Evolutionary conservation across 2,329 filamentous ascomycete species (phyloP).

Genomic region (Cytospora chrysosperma): DNA sequence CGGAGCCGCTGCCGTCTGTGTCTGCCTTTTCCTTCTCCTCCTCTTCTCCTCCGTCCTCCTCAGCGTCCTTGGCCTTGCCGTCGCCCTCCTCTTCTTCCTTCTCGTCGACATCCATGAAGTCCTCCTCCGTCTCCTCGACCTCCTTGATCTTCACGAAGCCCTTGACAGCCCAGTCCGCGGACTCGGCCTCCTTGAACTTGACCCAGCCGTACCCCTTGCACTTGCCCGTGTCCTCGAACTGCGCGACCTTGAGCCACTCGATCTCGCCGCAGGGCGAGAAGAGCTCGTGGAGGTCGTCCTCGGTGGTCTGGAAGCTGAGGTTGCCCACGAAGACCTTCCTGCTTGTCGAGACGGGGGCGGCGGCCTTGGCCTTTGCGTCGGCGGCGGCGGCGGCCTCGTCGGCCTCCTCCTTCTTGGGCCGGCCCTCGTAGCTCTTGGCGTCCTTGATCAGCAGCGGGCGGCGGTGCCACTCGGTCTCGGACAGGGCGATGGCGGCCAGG

Average conservation of each 20-base stretch:
- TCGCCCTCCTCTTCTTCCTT: constrained; percentile 42
- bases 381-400: constrained; percentile 27
- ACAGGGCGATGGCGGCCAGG: constrained; percentile 76
- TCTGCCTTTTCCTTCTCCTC: constrained; percentile 31
- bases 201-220: constrained; percentile 98
- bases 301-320: constrained; percentile 75
- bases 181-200: constrained; percentile 76
- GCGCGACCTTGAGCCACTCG: constrained; percentile 81
- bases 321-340: constrained; percentile 92
- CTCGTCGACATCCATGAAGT: constrained; percentile 53
- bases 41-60: constrained; percentile 35
- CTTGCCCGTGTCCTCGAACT: constrained; percentile 94
- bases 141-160: constrained; percentile 75
- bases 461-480: constrained; percentile 75
- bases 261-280: constrained; percentile 84
- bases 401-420: constrained; percentile 61
- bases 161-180: constrained; percentile 73
- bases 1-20: constrained; percentile 28
- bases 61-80: constrained; percentile 37
- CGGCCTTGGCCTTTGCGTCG: constrained; percentile 33
- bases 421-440: constrained; percentile 84
- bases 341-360: constrained; percentile 37
- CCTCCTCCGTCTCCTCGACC: constrained; percentile 60
- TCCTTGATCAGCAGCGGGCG: constrained; percentile 92
- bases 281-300: constrained; percentile 76